These are phyloP conservation scores for Sanghuangporus weigelae DNA, from an alignment of 1,284 basidiomycete genomes.

Conservation along the genomic window DNA sequence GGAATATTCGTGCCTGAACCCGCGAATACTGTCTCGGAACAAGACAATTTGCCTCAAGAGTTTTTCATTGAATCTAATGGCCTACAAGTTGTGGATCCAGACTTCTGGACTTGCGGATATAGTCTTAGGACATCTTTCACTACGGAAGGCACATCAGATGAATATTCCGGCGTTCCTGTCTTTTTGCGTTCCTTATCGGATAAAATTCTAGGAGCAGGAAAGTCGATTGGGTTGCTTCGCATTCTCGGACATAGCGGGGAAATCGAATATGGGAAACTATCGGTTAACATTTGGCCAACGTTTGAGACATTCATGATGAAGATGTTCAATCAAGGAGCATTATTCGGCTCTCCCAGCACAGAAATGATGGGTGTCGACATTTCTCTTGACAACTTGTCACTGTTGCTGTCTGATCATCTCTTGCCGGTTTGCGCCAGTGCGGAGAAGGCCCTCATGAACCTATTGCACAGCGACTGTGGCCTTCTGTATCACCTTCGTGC, in stretches of 20 bases:
- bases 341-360: not conserved
- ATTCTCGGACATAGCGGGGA: slow-evolving; percentile 32
- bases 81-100: slow-evolving; percentile 58
- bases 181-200: slow-evolving; percentile 58
- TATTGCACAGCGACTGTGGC: slow-evolving; percentile 66
- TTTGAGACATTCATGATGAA: slow-evolving; percentile 20
- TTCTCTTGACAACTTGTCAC: slow-evolving; percentile 39
- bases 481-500: slow-evolving; percentile 64
- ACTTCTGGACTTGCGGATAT: slow-evolving; percentile 80
- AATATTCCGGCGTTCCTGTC: slow-evolving; percentile 40
- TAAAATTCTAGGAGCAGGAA: slow-evolving; percentile 66
- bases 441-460: slow-evolving; percentile 50
- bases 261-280: slow-evolving; percentile 19
- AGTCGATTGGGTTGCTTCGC: slow-evolving; percentile 69
- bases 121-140: slow-evolving; percentile 40
- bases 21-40: slow-evolving; percentile 14
- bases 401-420: slow-evolving; percentile 59
- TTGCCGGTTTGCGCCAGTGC: slow-evolving; percentile 50
- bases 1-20: slow-evolving; percentile 59
- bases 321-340: not conserved
- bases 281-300: slow-evolving; percentile 29
- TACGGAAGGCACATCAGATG: slow-evolving; percentile 19
- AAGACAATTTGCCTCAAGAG: slow-evolving; percentile 56
- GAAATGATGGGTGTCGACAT: slow-evolving; percentile 9
- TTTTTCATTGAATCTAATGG: slow-evolving; percentile 77